Evolutionary conservation across 768 basidiomycete genomes (phyloP), one percentile per base, ranked within the genome.

Genomic region (Sarcodon aspratus): DNA sequence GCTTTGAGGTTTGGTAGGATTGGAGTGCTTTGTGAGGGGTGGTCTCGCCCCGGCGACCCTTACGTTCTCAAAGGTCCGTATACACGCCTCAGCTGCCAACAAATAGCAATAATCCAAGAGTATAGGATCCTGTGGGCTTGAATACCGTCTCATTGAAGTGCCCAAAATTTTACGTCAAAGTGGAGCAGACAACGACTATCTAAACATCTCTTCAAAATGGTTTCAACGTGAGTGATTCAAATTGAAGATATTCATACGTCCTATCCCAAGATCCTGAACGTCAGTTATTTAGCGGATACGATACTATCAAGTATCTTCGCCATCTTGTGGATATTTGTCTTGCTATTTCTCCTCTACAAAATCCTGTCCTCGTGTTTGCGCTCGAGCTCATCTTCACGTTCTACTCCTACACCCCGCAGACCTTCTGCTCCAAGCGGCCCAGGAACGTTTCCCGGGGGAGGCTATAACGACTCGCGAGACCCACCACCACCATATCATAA

Each of bases 11-110:
- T 97, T 48, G 94, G 94, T 12, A 75, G 78, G 53, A 82, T 95
- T 0, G 79, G 87, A 55, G 80, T 97, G 1, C 82, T 80, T 13
- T 97, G 94, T 57, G 94, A 97, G 69, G 94, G 94, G 18, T 97
- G 86, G 85, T 78, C 75, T 36, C 68, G 72, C 33, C 77, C 89
- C 4, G 91, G 88, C 0, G 94, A 97, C 66, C 72, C 78, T 1
- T 78, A 82, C 62, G 87, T 97, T 11, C 63, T 95, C 52, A 88
- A 90, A 71, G 92, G 93, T 85, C 35, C 33, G 66, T 46, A 31
- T 36, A 17, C 13, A 37, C 8, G 18, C 38, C 40, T 21, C 40
- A 13, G 21, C 21, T 27, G 21, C 21, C 21, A 27, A 27, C 21
- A 5, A 27, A 27, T 27, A 27, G 21, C 21, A 27, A 27, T 27